Evolutionary conservation across 352 stramenopile genomes (phyloP).

Genomic region (Vaucheria bursata): DNA sequence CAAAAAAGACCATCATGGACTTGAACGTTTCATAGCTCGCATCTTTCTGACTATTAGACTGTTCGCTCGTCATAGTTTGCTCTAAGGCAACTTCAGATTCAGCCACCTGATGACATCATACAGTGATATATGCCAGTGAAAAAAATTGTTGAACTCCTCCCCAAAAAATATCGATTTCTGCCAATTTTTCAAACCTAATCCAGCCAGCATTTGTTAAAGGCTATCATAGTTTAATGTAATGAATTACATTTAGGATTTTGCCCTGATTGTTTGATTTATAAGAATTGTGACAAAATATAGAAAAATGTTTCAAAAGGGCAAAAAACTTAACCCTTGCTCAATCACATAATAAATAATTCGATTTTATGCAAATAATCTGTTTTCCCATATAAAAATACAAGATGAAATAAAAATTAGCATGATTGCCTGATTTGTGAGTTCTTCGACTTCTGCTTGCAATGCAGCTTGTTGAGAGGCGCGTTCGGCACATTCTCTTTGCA

Average conservation of each 20-base stretch:
- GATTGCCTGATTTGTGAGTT: constrained; percentile 2
- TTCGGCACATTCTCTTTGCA: not conserved
- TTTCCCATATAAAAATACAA: not conserved
- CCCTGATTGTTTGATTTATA: not conserved
- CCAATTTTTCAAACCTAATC: not conserved
- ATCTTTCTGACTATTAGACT: no score
- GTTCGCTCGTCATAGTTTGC: constrained; percentile 3
- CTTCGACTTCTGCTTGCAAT: not conserved
- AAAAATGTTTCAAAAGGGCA: no score
- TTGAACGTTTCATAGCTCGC: constrained; percentile 41
- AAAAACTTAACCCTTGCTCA: no score
- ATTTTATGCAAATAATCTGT: not conserved
- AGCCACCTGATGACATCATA: not conserved
- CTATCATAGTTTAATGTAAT: no score
- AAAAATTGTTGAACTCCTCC: not conserved
- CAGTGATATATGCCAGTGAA: not conserved
- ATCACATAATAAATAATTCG: not conserved
- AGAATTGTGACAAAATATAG: not conserved
- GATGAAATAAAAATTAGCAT: not conserved
- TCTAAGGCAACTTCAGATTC: constrained; percentile 8
- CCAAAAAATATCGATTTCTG: not conserved
- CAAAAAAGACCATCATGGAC: constrained; percentile 20
- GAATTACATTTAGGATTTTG: no score
- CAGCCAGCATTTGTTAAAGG: no score
- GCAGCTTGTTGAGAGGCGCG: not conserved